Evolutionary conservation across 1,284 basidiomycete species (phyloP).

Genomic region (Sutorius eximius): DNA sequence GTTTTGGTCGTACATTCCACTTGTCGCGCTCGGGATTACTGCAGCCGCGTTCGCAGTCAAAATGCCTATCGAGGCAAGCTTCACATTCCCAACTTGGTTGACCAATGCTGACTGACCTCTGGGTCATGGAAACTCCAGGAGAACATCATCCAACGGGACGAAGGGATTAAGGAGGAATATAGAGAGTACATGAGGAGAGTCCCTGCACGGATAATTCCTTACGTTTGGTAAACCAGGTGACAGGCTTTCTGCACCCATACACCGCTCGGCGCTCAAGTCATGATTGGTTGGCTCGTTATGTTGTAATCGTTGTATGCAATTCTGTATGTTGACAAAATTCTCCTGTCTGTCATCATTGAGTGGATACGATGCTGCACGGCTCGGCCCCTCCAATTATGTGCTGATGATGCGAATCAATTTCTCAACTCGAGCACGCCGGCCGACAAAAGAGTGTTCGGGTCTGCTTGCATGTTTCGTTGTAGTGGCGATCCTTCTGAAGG

Average conservation of each 20-base stretch:
- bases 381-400: background rate
- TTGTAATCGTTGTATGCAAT: background rate
- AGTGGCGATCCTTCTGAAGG: too few species aligned
- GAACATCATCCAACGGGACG: conserved; percentile 5
- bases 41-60: conserved; percentile 22
- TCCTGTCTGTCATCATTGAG: background rate
- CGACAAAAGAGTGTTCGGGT: too few species aligned
- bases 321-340: background rate
- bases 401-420: background rate
- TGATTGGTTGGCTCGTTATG: background rate
- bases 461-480: too few species aligned
- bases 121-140: conserved; percentile 1
- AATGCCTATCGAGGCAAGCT: conserved; percentile 30
- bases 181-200: conserved; percentile 30
- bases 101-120: background rate
- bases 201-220: conserved; percentile 30
- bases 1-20: conserved; percentile 29
- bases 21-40: conserved; percentile 17
- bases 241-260: too few species aligned
- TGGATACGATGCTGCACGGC: background rate
- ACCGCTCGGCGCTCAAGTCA: background rate
- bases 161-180: conserved; percentile 17
- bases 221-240: conserved; percentile 23
- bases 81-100: background rate
- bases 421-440: too few species aligned